Percentiles rank a stretch among this genome's conserved stretches.
Evolutionary conservation across 1,284 basidiomycete genomes (phyloP).

Genomic region (Ceratorhiza oryzae-sativae): DNA sequence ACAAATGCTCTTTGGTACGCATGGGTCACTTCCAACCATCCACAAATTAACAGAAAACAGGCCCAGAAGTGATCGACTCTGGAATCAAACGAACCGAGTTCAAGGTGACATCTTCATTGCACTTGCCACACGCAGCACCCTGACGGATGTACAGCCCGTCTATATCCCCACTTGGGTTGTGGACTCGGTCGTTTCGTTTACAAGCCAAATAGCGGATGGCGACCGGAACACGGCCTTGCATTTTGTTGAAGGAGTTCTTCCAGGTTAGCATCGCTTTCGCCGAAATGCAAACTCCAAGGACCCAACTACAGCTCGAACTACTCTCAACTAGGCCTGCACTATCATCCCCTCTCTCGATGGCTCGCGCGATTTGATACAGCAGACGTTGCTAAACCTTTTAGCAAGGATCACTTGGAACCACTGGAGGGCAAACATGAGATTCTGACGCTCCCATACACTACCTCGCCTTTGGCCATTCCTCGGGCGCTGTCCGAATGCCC

Average conservation of each 20-base stretch:
- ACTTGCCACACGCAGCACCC: slow-evolving; percentile 49
- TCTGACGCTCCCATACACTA: slow-evolving; percentile 51
- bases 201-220: background rate
- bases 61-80: slow-evolving; percentile 50
- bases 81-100: slow-evolving; percentile 44
- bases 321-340: slow-evolving; percentile 1
- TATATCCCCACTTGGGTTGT: slow-evolving; percentile 70
- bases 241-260: slow-evolving; percentile 10
- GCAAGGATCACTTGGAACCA: slow-evolving; percentile 25
- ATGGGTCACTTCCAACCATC: slow-evolving; percentile 46
- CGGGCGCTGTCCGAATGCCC: slow-evolving; percentile 45
- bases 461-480: slow-evolving; percentile 50
- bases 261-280: slow-evolving; percentile 19
- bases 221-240: slow-evolving; percentile 3
- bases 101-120: slow-evolving; percentile 48
- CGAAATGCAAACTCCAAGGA: slow-evolving; percentile 44
- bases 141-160: slow-evolving; percentile 53
- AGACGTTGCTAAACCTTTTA: slow-evolving; percentile 25
- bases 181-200: slow-evolving; percentile 47
- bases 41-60: slow-evolving; percentile 44
- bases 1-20: slow-evolving; percentile 26
- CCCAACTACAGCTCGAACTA: slow-evolving; percentile 53
- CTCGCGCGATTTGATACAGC: background rate
- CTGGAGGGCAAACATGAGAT: slow-evolving; percentile 52
- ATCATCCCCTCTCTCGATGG: slow-evolving; percentile 28